Evolutionary conservation across 106 monocot genomes (phyloP), one percentile per base, ranked within the genome.

Genomic region (Posidonia australis): DNA sequence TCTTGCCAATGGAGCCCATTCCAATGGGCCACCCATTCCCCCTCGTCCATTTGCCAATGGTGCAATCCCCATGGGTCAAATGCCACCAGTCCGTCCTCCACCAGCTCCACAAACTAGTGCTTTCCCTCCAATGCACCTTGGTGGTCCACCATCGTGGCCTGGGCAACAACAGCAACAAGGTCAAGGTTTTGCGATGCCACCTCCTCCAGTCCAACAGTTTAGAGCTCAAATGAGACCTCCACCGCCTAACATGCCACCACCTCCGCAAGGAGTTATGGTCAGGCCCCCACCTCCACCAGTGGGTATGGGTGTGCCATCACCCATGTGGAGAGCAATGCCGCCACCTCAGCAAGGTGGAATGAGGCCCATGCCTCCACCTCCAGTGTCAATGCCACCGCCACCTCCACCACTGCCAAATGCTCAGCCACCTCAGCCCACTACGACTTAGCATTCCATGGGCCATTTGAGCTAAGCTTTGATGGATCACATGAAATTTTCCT

Each of bases 111-210:
- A 75, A 59, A 49, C 25, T 9, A 81, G 79, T 0, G 84, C 72
- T 25, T 92, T 76, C 46, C 87, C 83, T 16, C 84, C 83, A 0
- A 78, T 84, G 84, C 83, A 83, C 42, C 62, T 81, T 76, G 67
- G 67, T 1, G 74, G 67, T 11, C 84, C 62, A 25, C 77, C 76
- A 25, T 42, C 71, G 16, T 91, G 90, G 84, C 78, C 68, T 5
- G 78, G 75, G 13, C 78, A 78, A 26, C 75, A 61, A 44, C 84
- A 77, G 42, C 87, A 77, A 49, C 70, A 60, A 3, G 75, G 54
- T 0, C 89, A 77, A 54, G 22, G 22, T 43, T 62, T 42, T 43
- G 14, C n/a, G 9, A 80, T 90, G 78, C 78, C 66, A 9, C 73
- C 70, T 14, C 80, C 71, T 1, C 76, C 43, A 21, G 52, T 46